Percentiles rank a stretch among this genome's conserved stretches.
These are phyloP conservation scores for Artomyces pyxidatus DNA, from an alignment of 768 basidiomycete genomes.

Conservation along the genomic window DNA sequence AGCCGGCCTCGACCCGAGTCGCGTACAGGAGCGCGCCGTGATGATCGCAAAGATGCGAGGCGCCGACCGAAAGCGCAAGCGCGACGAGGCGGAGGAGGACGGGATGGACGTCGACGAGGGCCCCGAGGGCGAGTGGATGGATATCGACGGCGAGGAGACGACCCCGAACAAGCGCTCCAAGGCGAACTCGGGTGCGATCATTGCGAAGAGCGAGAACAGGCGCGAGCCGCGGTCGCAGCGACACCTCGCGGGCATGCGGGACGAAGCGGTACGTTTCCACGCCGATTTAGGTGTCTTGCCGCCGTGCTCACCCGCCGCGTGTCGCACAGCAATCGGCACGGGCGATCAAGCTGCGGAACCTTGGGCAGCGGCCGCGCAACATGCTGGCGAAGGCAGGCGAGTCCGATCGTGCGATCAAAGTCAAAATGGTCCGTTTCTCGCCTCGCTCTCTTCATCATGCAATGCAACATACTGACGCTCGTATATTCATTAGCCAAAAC, in stretches of 20 bases:
- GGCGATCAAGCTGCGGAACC: slow-evolving; percentile 75
- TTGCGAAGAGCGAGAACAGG: slow-evolving; percentile 31
- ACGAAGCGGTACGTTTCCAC: slow-evolving; percentile 47
- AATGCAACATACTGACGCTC: slow-evolving; percentile 2
- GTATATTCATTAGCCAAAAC: slow-evolving; percentile 56
- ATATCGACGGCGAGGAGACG: slow-evolving; percentile 27
- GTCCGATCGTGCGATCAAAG: slow-evolving; percentile 71
- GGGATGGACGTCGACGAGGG: slow-evolving; percentile 22
- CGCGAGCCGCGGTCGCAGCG: slow-evolving; percentile 65
- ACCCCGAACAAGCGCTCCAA: slow-evolving; percentile 55
- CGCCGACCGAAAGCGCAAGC: slow-evolving; percentile 62
- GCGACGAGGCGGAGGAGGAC: slow-evolving; percentile 34
- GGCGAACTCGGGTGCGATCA: slow-evolving; percentile 49
- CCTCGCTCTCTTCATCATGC: not conserved
- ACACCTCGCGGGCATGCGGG: slow-evolving; percentile 71
- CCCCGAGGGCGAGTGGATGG: slow-evolving; percentile 43
- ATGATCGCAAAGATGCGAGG: slow-evolving; percentile 68
- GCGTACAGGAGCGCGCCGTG: slow-evolving; percentile 82
- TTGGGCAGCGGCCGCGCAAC: slow-evolving; percentile 83
- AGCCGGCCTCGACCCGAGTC: slow-evolving; percentile 83
- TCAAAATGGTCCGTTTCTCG: slow-evolving; percentile 62
- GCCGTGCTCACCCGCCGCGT: slow-evolving; percentile 2
- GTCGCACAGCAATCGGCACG: slow-evolving; percentile 72
- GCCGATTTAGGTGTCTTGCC: not conserved
- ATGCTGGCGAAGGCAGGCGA: slow-evolving; percentile 88